Evolutionary conservation across 768 basidiomycete genomes (phyloP).

Genomic region (Phlebiopsis gigantea): DNA sequence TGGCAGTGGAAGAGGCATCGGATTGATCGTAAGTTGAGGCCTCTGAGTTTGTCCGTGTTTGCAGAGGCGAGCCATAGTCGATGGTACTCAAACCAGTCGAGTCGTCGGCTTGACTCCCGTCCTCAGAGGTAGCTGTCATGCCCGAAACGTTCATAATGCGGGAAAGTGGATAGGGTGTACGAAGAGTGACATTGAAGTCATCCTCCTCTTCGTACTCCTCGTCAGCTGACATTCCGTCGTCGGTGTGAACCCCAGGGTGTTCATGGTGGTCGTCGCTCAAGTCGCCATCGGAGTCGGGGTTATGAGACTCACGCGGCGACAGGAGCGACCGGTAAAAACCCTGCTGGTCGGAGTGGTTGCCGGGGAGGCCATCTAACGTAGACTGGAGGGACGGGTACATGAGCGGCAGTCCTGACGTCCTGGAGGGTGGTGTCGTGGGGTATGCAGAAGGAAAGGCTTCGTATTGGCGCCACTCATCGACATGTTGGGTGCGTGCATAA

Average conservation of each 20-base stretch:
- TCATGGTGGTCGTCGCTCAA: slow-evolving; percentile 49
- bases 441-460: slow-evolving; percentile 21
- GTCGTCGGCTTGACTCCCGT: slow-evolving; percentile 17
- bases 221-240: slow-evolving; percentile 22
- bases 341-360: slow-evolving; percentile 29
- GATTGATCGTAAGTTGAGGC: slow-evolving; percentile 15
- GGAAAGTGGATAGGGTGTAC: slow-evolving; percentile 46
- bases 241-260: slow-evolving; percentile 35
- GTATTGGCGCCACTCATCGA: slow-evolving; percentile 21
- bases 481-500: not conserved
- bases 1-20: slow-evolving; percentile 19
- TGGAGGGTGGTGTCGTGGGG: slow-evolving; percentile 19
- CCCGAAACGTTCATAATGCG: slow-evolving; percentile 13
- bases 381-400: not conserved
- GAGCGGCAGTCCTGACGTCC: not conserved
- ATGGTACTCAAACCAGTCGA: slow-evolving; percentile 26
- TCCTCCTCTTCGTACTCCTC: slow-evolving; percentile 47
- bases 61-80: slow-evolving; percentile 25
- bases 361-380: slow-evolving; percentile 5
- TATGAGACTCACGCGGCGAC: slow-evolving; percentile 52
- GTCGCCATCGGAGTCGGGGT: slow-evolving; percentile 54
- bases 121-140: slow-evolving; percentile 16
- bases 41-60: slow-evolving; percentile 23
- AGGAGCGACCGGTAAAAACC: slow-evolving; percentile 71
- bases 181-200: slow-evolving; percentile 61